phyloP scores from a whole-genome alignment of 1,139 yeast genomes.

The Candida albicans region DNA sequence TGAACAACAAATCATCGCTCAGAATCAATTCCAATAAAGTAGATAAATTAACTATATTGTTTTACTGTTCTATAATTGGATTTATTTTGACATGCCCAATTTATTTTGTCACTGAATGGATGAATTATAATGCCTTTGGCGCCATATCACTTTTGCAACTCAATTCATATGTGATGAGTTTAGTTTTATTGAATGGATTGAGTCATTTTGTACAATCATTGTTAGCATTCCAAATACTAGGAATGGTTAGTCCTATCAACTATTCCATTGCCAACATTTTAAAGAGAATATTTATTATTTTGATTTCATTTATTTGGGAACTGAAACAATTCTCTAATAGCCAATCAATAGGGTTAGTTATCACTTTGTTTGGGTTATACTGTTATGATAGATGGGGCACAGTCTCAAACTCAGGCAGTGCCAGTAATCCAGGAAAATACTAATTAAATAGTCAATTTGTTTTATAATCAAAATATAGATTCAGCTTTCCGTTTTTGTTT shows the following conservation, averaged over 20 bases:
- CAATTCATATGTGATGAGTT: constrained; percentile 26
- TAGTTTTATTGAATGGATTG: constrained; percentile 63
- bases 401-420: neutral
- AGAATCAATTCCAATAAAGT: constrained; percentile 40
- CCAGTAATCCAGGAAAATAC: neutral
- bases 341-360: constrained; percentile 68
- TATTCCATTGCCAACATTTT: constrained; percentile 88
- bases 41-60: constrained; percentile 80
- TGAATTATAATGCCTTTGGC: constrained; percentile 26
- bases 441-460: neutral
- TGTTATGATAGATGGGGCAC: constrained; percentile 76
- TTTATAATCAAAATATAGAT: no score
- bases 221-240: constrained; percentile 86
- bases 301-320: constrained; percentile 80
- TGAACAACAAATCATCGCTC: neutral
- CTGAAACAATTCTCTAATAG: constrained; percentile 32
- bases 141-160: constrained; percentile 36
- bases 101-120: constrained; percentile 65
- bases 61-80: constrained; percentile 83
- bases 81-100: constrained; percentile 76
- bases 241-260: constrained; percentile 81
- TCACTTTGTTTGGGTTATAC: constrained; percentile 67
- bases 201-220: constrained; percentile 85
- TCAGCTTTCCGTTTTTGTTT: no score
- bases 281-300: constrained; percentile 82